These are phyloP conservation scores for Sporothrix globosa DNA, from an alignment of 2,329 filamentous ascomycete species.

Conservation along the genomic window DNA sequence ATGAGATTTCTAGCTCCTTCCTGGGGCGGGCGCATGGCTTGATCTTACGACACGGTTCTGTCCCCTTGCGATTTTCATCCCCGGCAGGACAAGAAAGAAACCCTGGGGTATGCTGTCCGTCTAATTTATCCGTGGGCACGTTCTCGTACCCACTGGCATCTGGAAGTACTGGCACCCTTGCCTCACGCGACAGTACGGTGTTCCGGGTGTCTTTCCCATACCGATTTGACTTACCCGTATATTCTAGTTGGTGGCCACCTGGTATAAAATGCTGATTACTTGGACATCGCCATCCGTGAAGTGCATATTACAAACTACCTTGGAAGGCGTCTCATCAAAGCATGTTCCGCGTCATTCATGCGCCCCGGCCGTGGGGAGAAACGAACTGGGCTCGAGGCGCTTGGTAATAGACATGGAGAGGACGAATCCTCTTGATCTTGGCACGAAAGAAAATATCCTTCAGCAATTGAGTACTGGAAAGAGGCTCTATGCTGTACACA, in stretches of 20 bases:
- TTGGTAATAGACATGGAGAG: slow-evolving; percentile 59
- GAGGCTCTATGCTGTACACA: slow-evolving; percentile 62
- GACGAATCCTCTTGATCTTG: slow-evolving; percentile 50
- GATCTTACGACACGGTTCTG: background rate
- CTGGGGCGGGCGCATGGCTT: background rate
- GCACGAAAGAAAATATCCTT: slow-evolving; percentile 60
- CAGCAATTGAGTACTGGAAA: slow-evolving; percentile 56
- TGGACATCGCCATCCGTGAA: no score
- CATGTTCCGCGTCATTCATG: slow-evolving; percentile 59
- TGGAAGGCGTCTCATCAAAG: background rate
- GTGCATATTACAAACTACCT: background rate
- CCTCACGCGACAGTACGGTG: background rate
- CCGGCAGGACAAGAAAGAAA: background rate
- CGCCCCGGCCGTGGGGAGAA: slow-evolving; percentile 51
- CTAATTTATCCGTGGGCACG: background rate
- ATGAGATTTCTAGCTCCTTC: background rate
- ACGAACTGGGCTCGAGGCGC: slow-evolving; percentile 49
- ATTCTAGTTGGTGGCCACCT: background rate
- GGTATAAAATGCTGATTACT: background rate
- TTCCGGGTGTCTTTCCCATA: no score
- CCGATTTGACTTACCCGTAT: no score
- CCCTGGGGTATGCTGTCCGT: background rate
- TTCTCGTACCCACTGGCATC: background rate
- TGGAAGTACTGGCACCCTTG: background rate
- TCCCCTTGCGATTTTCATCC: background rate